Evolutionary conservation across 345 rosid genomes (phyloP).

Genomic region (Limnanthes douglasii): DNA sequence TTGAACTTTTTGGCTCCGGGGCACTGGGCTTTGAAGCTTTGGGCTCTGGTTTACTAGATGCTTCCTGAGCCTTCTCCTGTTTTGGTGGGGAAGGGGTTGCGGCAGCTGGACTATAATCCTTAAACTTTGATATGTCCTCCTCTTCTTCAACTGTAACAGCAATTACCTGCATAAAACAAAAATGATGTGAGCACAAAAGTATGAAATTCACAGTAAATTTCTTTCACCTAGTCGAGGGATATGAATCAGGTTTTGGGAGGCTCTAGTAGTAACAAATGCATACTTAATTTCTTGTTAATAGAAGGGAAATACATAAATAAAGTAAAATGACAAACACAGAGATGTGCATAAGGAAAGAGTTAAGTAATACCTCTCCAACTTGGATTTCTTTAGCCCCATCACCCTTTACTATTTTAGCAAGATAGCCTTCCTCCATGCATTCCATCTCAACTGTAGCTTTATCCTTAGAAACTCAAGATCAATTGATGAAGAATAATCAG

Average conservation of each 20-base stretch:
- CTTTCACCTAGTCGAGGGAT: constrained; percentile 1
- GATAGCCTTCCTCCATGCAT: constrained; percentile 98
- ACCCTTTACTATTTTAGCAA: constrained; percentile 74
- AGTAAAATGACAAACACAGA: background rate
- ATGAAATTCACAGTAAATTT: background rate
- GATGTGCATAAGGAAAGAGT: constrained; percentile 1
- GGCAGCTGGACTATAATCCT: constrained; percentile 72
- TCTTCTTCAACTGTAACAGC: constrained; percentile 93
- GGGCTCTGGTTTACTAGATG: too few species aligned
- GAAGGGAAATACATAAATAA: constrained; percentile 2
- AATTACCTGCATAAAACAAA: constrained; percentile 35
- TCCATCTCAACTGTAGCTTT: constrained; percentile 99
- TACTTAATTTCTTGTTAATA: background rate
- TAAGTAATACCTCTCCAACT: constrained; percentile 79
- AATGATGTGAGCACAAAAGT: background rate
- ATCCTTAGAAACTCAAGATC: constrained; percentile 31
- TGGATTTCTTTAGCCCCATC: constrained; percentile 86
- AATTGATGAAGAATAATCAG: background rate
- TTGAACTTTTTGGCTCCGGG: constrained; percentile 45
- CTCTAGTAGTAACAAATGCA: too few species aligned
- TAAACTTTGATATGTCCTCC: constrained; percentile 68
- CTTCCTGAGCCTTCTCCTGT: constrained; percentile 38
- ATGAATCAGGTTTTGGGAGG: too few species aligned
- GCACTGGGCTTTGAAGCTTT: too few species aligned
- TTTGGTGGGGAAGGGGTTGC: constrained; percentile 38